Base-by-base conservation (phyloP, 1,284 basidiomycete species). In the Fomitopsis betulina region DNA sequence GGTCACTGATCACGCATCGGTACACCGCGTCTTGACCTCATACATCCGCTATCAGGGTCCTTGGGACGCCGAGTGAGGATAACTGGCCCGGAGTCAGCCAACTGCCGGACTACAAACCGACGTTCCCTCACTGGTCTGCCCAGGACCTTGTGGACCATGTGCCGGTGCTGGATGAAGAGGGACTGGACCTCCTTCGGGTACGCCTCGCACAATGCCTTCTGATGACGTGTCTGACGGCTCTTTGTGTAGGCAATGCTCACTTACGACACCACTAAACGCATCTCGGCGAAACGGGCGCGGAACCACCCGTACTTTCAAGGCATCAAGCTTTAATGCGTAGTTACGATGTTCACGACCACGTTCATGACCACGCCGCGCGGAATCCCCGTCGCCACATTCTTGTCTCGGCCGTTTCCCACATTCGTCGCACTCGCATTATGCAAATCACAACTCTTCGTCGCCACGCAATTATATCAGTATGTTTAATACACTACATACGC, bases 11-110 rank as follows among this genome's bases (percentile, higher is more conserved):
- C 40, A 10, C 38, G 43, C 27, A 59, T 54, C 25, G 13, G 39
- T 42, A 10, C 19, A 13, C 19, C 43, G 15, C 32, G 17, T 5
- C 12, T 17, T 25, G 12, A n/a, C 23, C 42, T 40, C 39, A 43
- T 12, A 2, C n/a, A 10, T n/a, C 12, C 17, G n/a, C 33, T n/a
- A 17, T 25, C 37, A 96, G 94, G 68, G 82, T 96, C 35, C 82
- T 98, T 54, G 96, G 96, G 21, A 99, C 97, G n/a, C 96, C 96
- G 1, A 91, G 86, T 67, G 96, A 98, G 68, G 86, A 93, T 37
- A 78, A 76, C 9, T 99, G 96, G 96, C 96, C 96, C 0, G 95
- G 95, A 5, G 90, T 99, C 37, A 86, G 85, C 65, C 78, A 82
- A 57, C 74, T 99, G 57, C 95, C 96, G 1, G 97, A 99, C 74